These are phyloP conservation scores for Tuber umbilicatum DNA, from an alignment of 495 filamentous ascomycete species.

Conservation along the genomic window DNA sequence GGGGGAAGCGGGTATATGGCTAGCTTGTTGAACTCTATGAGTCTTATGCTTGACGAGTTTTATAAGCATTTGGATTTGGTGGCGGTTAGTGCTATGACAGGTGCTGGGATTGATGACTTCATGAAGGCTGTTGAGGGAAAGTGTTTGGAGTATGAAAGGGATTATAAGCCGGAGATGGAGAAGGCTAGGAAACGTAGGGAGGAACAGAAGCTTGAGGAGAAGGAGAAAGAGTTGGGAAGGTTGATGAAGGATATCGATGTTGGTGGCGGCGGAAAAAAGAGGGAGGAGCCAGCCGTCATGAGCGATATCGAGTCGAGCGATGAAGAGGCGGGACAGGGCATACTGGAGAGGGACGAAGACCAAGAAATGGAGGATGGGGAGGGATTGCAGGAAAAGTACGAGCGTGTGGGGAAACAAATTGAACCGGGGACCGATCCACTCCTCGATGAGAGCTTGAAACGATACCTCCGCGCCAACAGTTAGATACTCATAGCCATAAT, in stretches of 20 bases:
- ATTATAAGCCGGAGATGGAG: constrained; percentile 90
- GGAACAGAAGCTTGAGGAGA: constrained; percentile 58
- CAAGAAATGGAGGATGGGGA: constrained; percentile 51
- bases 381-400: constrained; percentile 57
- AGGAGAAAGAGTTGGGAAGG: constrained; percentile 76
- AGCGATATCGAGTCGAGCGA: constrained; percentile 57
- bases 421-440: constrained; percentile 33
- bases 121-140: constrained; percentile 82
- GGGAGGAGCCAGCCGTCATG: constrained; percentile 50
- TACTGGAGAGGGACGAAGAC: constrained; percentile 48
- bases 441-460: constrained; percentile 55
- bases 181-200: constrained; percentile 67
- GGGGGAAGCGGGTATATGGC: constrained; percentile 90
- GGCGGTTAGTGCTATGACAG: constrained; percentile 87
- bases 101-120: constrained; percentile 84
- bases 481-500: constrained; percentile 20
- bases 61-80: constrained; percentile 88
- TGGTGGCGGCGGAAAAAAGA: constrained; percentile 45
- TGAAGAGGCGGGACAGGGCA: constrained; percentile 46
- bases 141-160: constrained; percentile 77
- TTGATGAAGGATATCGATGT: constrained; percentile 94
- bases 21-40: constrained; percentile 94
- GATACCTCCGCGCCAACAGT: constrained; percentile 47
- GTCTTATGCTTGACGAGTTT: constrained; percentile 94
- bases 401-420: constrained; percentile 50